phyloP scores from a whole-genome alignment of 148 eudicot species.

The Polygonum maritimum region DNA sequence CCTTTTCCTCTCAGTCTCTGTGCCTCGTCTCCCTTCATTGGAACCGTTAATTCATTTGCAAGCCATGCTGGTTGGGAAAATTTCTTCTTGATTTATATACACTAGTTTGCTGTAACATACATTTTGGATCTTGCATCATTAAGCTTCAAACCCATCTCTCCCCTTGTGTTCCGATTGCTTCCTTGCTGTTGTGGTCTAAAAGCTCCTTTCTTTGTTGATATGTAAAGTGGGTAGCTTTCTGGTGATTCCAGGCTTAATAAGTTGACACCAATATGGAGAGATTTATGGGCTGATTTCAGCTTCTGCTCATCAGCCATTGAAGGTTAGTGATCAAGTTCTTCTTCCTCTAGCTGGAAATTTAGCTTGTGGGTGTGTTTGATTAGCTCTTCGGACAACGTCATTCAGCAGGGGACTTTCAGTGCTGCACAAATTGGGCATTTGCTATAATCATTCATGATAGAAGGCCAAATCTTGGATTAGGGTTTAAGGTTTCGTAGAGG shows the following conservation, averaged over 20 bases:
- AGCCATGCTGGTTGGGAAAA: not conserved
- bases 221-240: not conserved
- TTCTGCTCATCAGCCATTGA: not conserved
- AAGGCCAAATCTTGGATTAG: not conserved
- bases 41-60: not conserved
- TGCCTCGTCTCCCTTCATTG: not conserved
- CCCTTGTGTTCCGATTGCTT: not conserved
- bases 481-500: not conserved
- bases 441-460: not conserved
- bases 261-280: not conserved
- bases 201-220: not conserved
- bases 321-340: not conserved
- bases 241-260: not conserved
- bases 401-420: not conserved
- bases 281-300: not conserved
- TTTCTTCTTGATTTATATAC: not conserved
- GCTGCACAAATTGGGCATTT: not conserved
- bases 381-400: not conserved
- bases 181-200: not conserved
- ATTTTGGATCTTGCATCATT: not conserved
- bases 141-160: not conserved
- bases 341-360: not conserved
- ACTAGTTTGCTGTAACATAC: not conserved
- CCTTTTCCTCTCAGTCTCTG: not conserved
- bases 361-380: not conserved